Conservation (phyloP, 164 flowering plant genomes). For the Malania oleifera region DNA sequence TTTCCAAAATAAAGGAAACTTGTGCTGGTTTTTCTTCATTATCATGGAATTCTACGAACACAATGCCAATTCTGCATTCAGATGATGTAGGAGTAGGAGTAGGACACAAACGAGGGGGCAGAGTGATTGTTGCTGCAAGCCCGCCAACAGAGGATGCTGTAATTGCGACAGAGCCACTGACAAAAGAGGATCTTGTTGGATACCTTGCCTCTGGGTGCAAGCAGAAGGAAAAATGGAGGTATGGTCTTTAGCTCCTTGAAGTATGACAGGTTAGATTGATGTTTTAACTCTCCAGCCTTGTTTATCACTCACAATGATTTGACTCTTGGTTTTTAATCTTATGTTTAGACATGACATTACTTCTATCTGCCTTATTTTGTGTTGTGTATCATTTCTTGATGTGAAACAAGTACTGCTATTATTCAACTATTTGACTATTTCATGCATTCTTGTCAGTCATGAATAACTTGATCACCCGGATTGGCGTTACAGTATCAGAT, state of each 20-base stretch:
- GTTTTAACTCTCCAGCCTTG: no score
- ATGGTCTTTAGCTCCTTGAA: conserved; percentile 1
- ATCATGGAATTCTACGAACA: conserved; percentile 22
- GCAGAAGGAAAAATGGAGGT: conserved; percentile 97
- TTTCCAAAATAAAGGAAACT: conserved; percentile 20
- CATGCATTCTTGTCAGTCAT: no score
- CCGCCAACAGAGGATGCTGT: conserved; percentile 93
- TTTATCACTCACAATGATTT: no score
- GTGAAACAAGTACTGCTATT: no score
- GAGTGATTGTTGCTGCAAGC: conserved; percentile 72
- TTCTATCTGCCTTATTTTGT: no score
- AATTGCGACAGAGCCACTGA: conserved; percentile 74
- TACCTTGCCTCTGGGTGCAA: conserved; percentile 99
- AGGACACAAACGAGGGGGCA: conserved; percentile 25
- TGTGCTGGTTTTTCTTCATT: conserved; percentile 23
- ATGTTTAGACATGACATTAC: no score
- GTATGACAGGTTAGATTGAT: neutral
- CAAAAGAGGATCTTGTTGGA: conserved; percentile 82
- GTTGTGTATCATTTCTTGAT: no score
- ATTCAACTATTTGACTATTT: no score
- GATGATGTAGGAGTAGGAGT: conserved; percentile 11
- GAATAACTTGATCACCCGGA: no score
- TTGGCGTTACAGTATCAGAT: no score
- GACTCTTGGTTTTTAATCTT: no score
- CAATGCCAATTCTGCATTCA: conserved; percentile 10